phyloP scores from a whole-genome alignment of 2,329 filamentous ascomycete genomes.

The Paracoccidioides lutzii region DNA sequence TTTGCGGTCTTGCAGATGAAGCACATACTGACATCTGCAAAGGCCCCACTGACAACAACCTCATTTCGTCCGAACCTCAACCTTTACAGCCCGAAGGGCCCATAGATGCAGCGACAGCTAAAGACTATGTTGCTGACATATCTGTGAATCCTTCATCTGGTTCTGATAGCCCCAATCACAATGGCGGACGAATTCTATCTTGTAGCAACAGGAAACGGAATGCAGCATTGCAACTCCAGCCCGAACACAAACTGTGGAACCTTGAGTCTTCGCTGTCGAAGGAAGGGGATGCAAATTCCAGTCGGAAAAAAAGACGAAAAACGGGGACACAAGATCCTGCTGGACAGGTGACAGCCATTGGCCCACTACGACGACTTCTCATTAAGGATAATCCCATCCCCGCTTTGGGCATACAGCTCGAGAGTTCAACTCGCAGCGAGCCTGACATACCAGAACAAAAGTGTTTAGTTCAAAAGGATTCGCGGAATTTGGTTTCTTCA shows the following conservation, averaged over 20 bases:
- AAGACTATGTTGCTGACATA: neutral
- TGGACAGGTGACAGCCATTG: constrained; percentile 10
- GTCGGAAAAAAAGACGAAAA: constrained; percentile 26
- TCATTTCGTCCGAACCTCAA: neutral
- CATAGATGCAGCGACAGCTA: neutral
- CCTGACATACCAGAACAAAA: neutral
- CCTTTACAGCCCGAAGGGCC: neutral
- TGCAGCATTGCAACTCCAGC: neutral
- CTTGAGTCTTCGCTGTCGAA: neutral
- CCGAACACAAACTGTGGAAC: neutral
- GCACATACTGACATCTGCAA: neutral
- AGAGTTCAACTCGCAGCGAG: neutral
- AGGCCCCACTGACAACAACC: constrained; percentile 3
- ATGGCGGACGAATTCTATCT: neutral
- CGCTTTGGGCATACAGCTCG: neutral
- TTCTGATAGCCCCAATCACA: neutral
- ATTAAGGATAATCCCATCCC: neutral
- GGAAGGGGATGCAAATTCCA: constrained; percentile 23
- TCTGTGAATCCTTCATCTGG: neutral
- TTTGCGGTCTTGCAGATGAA: neutral
- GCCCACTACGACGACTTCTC: constrained; percentile 6
- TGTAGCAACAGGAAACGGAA: neutral
- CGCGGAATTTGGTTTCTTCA: neutral
- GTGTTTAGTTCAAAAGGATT: neutral
- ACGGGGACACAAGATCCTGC: neutral